Base-by-base conservation (phyloP, 1,284 basidiomycete genomes). In the Trichosporon faecale region DNA sequence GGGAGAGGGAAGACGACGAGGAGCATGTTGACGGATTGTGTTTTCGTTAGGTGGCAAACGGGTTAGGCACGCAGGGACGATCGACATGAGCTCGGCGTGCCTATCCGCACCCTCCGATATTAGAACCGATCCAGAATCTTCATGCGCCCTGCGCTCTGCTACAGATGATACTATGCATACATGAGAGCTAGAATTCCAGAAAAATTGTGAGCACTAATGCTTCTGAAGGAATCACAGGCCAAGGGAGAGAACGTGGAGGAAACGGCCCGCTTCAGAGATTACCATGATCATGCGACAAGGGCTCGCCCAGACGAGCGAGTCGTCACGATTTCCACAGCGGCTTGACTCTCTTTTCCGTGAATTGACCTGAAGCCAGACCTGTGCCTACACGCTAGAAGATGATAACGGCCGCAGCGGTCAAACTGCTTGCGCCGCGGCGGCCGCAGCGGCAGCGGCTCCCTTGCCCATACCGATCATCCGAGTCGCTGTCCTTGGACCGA, bases 401-500 rank as follows among this genome's bases (percentile, higher is more conserved):
- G 21, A 23, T 2, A 1, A 23, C n/a, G 23, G 1, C 2, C 6
- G 57, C 9, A 8, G 18, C 16, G 1, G 1, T 27, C 33, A 61
- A 16, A 61, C 57, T 2, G 57, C 57, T 33, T 61, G 57, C 14
- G 57, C 57, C 1, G 57, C 57, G 11, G 57, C 57, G 11, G 11
- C 57, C 7, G 57, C 57, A n/a, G 57, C 57, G 16, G 57, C 57
- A n/a, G 57, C 57, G 1, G 57, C 57, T 18, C 57, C 57, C 18
- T 61, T 61, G 6, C 57, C 57, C 57, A 61, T 61, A 16, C 57
- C 57, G 27, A 61, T 61, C 57, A 61, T 61, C 7, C 57, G 29
- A 2, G 57, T 68, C 3, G 78, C 79, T 16, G 77, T 77, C 67
- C 75, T 78, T 0, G 74, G 75, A 12, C 73, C 74, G 31, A 78